Evolutionary conservation across 768 basidiomycete genomes (phyloP).

Genomic region (Boletus bicolor): DNA sequence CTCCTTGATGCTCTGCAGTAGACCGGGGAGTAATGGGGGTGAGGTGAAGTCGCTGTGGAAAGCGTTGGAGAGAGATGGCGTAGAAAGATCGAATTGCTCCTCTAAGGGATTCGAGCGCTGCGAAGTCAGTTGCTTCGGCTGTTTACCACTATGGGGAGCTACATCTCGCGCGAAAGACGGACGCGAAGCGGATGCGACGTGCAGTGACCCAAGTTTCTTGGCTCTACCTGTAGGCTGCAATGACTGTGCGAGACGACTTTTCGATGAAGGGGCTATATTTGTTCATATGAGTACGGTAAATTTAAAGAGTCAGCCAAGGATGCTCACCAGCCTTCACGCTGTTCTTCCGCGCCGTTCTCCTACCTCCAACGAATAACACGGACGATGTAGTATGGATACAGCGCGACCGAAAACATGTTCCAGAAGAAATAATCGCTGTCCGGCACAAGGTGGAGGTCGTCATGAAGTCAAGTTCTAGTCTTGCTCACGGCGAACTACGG

Average conservation of each 20-base stretch:
- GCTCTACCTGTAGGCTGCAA: slow-evolving; percentile 27
- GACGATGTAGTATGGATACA: slow-evolving; percentile 13
- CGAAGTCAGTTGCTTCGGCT: neutral
- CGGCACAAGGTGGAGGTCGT: slow-evolving; percentile 1
- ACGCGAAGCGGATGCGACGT: slow-evolving; percentile 21
- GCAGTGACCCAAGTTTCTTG: slow-evolving; percentile 26
- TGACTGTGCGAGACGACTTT: slow-evolving; percentile 27
- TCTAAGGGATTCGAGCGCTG: slow-evolving; percentile 27
- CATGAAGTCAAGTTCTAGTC: slow-evolving; percentile 1
- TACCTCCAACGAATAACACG: slow-evolving; percentile 6
- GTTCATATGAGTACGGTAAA: neutral
- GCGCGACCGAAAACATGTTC: neutral
- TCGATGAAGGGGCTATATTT: slow-evolving; percentile 21
- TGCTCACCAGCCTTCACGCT: slow-evolving; percentile 14
- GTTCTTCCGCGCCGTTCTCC: slow-evolving; percentile 13
- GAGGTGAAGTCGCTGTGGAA: slow-evolving; percentile 52
- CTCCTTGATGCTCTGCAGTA: slow-evolving; percentile 55
- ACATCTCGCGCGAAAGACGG: slow-evolving; percentile 16
- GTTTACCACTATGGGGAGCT: slow-evolving; percentile 18
- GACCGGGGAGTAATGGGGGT: slow-evolving; percentile 65
- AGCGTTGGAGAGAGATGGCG: slow-evolving; percentile 17
- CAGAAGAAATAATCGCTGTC: neutral
- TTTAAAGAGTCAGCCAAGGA: neutral
- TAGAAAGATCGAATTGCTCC: slow-evolving; percentile 37
- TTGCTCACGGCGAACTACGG: neutral